A percentile compares a stretch with the other conserved stretches of the same genome.
Conservation (phyloP, 2,329 filamentous ascomycete genomes). For the Cadophora gregata region DNA sequence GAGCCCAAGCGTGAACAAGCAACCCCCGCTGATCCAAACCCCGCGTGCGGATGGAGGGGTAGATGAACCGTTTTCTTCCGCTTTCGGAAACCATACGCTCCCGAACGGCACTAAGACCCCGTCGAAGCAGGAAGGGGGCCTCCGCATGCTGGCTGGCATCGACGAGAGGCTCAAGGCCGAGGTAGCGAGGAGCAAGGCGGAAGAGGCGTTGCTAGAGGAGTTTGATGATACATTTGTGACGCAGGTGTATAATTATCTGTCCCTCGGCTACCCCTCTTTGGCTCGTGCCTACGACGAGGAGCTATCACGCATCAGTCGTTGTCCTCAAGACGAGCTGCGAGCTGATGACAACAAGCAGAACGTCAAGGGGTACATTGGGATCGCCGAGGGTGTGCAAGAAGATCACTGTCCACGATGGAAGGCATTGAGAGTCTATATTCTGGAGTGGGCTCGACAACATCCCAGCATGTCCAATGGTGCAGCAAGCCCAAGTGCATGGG, state of each 20-base stretch:
- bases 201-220: conserved; percentile 59
- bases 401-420: conserved; percentile 74
- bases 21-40: conserved; percentile 46
- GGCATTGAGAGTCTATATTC: conserved; percentile 82
- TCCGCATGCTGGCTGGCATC: conserved; percentile 43
- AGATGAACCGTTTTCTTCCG: conserved; percentile 45
- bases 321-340: conserved; percentile 71
- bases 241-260: conserved; percentile 97
- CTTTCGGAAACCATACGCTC: conserved; percentile 34
- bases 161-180: conserved; percentile 41
- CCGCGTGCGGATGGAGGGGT: conserved; percentile 42
- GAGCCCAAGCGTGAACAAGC: conserved; percentile 43
- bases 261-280: conserved; percentile 86
- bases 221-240: conserved; percentile 87
- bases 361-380: conserved; percentile 76
- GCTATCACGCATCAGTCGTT: conserved; percentile 78
- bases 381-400: conserved; percentile 49
- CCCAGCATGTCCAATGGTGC: conserved; percentile 69
- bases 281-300: conserved; percentile 86
- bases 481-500: conserved; percentile 66
- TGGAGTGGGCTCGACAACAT: conserved; percentile 89
- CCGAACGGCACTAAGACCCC: conserved; percentile 26
- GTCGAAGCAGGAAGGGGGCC: conserved; percentile 31
- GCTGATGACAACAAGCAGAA: conserved; percentile 70
- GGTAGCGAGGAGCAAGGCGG: conserved; percentile 36